Percentiles rank a stretch among this genome's conserved stretches.
These are phyloP conservation scores for Saccharomycopsis fibuligera DNA, from an alignment of 805 yeast genomes.

Conservation along the genomic window DNA sequence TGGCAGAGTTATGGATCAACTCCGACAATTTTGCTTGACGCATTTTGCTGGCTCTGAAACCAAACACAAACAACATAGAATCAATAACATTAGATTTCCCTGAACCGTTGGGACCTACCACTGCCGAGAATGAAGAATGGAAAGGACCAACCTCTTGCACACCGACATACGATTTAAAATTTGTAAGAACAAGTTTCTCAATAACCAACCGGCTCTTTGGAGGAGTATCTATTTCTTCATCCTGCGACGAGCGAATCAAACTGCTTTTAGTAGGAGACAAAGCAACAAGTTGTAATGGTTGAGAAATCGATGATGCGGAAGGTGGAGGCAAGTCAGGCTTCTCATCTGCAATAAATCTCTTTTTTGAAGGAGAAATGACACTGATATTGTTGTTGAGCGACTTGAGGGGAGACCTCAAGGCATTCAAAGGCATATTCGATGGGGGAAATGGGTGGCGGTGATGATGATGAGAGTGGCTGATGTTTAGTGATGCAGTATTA, in stretches of 20 bases:
- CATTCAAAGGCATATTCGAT: conserved; percentile 12
- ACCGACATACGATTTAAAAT: conserved; percentile 96
- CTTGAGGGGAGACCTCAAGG: conserved; percentile 17
- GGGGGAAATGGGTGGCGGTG: not conserved
- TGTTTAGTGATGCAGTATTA: no score
- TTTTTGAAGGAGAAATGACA: conserved; percentile 20
- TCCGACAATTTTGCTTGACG: conserved; percentile 92
- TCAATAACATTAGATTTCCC: conserved; percentile 98
- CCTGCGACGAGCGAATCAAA: no score
- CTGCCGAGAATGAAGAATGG: conserved; percentile 88
- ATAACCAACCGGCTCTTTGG: conserved; percentile 64
- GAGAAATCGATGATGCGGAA: conserved; percentile 3
- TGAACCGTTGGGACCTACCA: conserved; percentile 97
- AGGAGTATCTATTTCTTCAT: conserved; percentile 16
- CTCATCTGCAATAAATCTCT: conserved; percentile 20
- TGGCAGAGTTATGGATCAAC: conserved; percentile 84
- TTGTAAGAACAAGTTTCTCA: conserved; percentile 61
- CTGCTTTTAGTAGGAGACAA: conserved; percentile 12
- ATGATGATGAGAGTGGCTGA: not conserved
- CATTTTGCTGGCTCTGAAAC: conserved; percentile 94
- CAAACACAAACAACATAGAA: conserved; percentile 92
- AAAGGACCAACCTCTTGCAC: conserved; percentile 91
- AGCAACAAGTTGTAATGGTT: conserved; percentile 6
- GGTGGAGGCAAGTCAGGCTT: conserved; percentile 19
- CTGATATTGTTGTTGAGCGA: conserved; percentile 12